Evolutionary conservation across 768 basidiomycete genomes (phyloP).

Genomic region (Mycena vulgaris): DNA sequence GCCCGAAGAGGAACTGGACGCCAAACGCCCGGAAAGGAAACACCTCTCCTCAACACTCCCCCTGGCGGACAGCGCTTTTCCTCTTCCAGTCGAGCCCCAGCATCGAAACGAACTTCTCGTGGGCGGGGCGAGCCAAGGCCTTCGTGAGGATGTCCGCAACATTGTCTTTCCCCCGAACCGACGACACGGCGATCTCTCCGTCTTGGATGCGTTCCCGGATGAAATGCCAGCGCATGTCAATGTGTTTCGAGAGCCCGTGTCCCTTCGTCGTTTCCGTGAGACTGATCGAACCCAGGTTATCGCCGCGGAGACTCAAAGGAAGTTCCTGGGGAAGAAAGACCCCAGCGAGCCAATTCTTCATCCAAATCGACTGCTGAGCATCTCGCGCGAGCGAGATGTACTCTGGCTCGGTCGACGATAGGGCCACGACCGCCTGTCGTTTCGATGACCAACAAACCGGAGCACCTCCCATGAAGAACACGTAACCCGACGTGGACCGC

Average conservation of each 20-base stretch:
- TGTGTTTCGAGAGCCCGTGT: conserved; percentile 35
- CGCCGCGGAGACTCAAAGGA: conserved; percentile 31
- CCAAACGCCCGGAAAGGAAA: background rate
- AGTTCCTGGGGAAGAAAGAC: conserved; percentile 22
- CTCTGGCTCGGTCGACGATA: no score
- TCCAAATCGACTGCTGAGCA: conserved; percentile 41
- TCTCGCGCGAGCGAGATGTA: no score
- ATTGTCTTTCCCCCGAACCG: background rate
- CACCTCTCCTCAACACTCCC: conserved; percentile 21
- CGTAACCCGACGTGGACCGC: background rate
- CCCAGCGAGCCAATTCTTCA: conserved; percentile 27
- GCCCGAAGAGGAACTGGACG: background rate
- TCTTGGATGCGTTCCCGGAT: conserved; percentile 32
- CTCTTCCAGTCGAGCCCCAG: conserved; percentile 18
- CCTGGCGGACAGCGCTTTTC: conserved; percentile 21
- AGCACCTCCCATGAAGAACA: background rate
- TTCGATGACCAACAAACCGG: conserved; percentile 1
- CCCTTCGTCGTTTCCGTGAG: conserved; percentile 28
- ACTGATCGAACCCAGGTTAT: conserved; percentile 47
- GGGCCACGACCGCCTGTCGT: conserved; percentile 1
- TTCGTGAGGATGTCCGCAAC: conserved; percentile 51
- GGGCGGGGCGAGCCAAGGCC: conserved; percentile 22
- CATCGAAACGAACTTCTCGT: conserved; percentile 5
- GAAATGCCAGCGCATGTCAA: conserved; percentile 34
- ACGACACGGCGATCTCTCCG: conserved; percentile 13